Evolutionary conservation across 2,329 filamentous ascomycete genomes (phyloP), one percentile per base, ranked within the genome.

Genomic region (Scedosporium apiospermum): DNA sequence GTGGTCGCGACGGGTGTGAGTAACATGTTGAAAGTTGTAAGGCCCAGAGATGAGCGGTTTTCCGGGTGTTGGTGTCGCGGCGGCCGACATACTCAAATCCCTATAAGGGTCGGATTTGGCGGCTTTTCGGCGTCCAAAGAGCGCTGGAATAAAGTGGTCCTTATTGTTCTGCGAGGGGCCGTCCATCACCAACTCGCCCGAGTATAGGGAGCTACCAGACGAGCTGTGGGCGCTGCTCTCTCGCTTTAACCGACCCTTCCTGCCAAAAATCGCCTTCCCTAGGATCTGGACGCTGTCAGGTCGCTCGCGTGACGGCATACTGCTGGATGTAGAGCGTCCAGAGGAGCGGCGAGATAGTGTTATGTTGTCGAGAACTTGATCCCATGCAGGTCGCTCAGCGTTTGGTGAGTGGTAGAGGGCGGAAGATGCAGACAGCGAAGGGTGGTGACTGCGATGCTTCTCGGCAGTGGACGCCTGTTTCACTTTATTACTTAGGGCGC

Each of bases 1-100:
- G 59, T 80, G 75, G 34, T 85, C 79, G 57, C 79, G 80, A 12
- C 78, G 75, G 12, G 81, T 84, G 69, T 87, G 84, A 3, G 82
- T 80, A 41, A 88, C 77, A 71, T 88, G 85, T 69, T 87, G 84
- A 65, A 88, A 88, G 74, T 88, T 87, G 72, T 85, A 88, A 2
- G 85, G 85, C 1, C 77, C 80, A 0, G 85, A 88, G 62, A 88
- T 88, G n/a, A 61, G 26, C 30, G 59, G 61, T 42, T 65, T 64
- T 14, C 65, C 27, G 18, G 34, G 23, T 38, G 26, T 3, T 5
- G 34, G 23, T 38, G 26, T 3, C 10, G 46, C 9, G 12, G 51
- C 21, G 49, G 27, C 16, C 27, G 30, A 2, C n/a, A 42, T 42
- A 6, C 21, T 42, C 26, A 27, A 44, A 18, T 62, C 61, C 16